phyloP scores from a whole-genome alignment of 148 eudicot genomes.

The Diospyros kaki region DNA sequence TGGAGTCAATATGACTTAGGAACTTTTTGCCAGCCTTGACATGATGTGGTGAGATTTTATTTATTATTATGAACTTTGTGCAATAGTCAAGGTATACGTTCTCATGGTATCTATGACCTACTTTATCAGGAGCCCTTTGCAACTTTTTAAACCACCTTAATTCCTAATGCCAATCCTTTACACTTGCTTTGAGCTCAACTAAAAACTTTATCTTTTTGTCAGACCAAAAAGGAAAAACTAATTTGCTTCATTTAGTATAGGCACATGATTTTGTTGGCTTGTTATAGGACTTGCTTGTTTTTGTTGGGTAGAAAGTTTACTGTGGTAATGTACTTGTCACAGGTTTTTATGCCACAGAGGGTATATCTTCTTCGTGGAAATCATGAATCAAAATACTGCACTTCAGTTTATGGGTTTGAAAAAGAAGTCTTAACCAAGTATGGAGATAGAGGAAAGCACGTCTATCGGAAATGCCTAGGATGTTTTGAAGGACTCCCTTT shows the following conservation, averaged over 20 bases:
- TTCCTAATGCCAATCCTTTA: not conserved
- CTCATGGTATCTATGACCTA: not conserved
- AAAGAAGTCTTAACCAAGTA: constrained; percentile 85
- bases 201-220: not conserved
- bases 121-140: not conserved
- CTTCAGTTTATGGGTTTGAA: constrained; percentile 94
- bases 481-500: constrained; percentile 95
- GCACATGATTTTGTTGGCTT: not conserved
- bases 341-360: constrained; percentile 77
- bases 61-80: too few species aligned
- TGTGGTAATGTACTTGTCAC: constrained; percentile 22
- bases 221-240: not conserved
- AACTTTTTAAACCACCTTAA: not conserved
- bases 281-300: not conserved
- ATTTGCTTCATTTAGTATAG: not conserved
- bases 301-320: not conserved
- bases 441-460: constrained; percentile 82
- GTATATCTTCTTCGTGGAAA: constrained; percentile 92
- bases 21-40: not conserved
- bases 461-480: constrained; percentile 81
- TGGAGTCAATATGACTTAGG: not conserved
- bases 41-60: not conserved
- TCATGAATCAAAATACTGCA: constrained; percentile 95
- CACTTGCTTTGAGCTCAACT: not conserved
- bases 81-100: not conserved